Evolutionary conservation across 2,329 filamentous ascomycete genomes (phyloP).

Genomic region (Pseudogymnoascus sp.): DNA sequence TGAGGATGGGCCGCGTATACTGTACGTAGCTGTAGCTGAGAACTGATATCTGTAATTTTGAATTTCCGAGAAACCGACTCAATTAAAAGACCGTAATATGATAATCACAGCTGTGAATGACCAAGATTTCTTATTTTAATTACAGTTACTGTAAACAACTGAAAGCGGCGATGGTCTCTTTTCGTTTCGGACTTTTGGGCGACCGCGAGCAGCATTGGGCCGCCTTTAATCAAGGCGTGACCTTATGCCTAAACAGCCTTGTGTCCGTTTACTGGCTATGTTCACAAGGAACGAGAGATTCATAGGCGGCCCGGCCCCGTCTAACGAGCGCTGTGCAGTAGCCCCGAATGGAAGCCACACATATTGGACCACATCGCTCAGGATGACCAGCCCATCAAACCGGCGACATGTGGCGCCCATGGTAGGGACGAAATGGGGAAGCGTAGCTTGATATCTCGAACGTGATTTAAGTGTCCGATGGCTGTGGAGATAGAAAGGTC

Average conservation of each 20-base stretch:
- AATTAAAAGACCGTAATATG: neutral
- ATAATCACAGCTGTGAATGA: neutral
- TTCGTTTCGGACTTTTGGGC: slow-evolving; percentile 2
- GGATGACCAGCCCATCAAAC: slow-evolving; percentile 2
- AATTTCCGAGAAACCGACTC: neutral
- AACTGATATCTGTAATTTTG: slow-evolving; percentile 1
- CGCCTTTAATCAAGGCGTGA: slow-evolving; percentile 5
- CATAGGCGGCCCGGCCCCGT: slow-evolving; percentile 2
- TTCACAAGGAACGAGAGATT: slow-evolving; percentile 4
- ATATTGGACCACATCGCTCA: slow-evolving; percentile 6
- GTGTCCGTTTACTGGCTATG: neutral
- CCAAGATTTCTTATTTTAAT: neutral
- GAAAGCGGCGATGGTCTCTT: neutral
- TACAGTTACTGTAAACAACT: neutral
- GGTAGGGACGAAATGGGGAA: slow-evolving; percentile 2
- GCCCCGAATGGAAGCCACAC: slow-evolving; percentile 2
- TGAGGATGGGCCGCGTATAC: neutral
- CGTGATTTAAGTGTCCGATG: neutral
- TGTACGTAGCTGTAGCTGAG: neutral
- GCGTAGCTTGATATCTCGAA: neutral
- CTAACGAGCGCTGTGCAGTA: slow-evolving; percentile 4
- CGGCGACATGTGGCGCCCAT: slow-evolving; percentile 3
- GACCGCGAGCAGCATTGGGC: slow-evolving; percentile 5
- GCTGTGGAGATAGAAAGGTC: slow-evolving; percentile 2
- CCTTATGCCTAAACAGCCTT: neutral